A percentile compares a stretch with the other conserved stretches of the same genome.
phyloP scores from a whole-genome alignment of 257 asterid genomes.

The Asclepias syriaca region DNA sequence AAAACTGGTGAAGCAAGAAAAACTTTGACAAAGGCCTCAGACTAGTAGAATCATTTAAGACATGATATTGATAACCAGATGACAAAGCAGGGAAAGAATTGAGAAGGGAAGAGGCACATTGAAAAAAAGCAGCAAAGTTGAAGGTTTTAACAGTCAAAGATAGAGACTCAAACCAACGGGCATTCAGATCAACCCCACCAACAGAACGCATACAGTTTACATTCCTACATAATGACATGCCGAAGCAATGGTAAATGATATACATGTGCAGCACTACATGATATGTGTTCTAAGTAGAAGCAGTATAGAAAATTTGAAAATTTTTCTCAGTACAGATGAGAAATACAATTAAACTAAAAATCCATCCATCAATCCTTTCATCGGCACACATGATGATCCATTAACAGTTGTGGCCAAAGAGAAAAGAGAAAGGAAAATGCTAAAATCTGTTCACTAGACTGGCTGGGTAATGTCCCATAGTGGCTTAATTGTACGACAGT shows the following conservation, averaged over 20 bases:
- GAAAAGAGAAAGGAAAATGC: neutral
- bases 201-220: neutral
- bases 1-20: neutral
- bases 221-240: neutral
- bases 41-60: constrained; percentile 1
- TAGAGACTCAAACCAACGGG: neutral
- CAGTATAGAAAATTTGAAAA: neutral
- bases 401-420: neutral
- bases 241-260: neutral
- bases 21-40: neutral
- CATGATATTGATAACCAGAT: too few species aligned
- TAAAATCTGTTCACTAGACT: neutral
- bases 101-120: neutral
- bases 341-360: neutral
- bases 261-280: neutral
- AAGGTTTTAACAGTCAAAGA: neutral
- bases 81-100: neutral
- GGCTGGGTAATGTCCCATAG: too few species aligned
- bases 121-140: neutral
- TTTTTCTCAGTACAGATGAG: neutral
- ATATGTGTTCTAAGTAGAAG: neutral
- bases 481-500: too few species aligned
- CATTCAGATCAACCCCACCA: neutral
- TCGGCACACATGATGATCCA: neutral
- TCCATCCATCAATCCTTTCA: neutral